Evolutionary conservation across 1,284 basidiomycete genomes (phyloP), one percentile per base, ranked within the genome.

Genomic region (Pisolithus thermaeus): DNA sequence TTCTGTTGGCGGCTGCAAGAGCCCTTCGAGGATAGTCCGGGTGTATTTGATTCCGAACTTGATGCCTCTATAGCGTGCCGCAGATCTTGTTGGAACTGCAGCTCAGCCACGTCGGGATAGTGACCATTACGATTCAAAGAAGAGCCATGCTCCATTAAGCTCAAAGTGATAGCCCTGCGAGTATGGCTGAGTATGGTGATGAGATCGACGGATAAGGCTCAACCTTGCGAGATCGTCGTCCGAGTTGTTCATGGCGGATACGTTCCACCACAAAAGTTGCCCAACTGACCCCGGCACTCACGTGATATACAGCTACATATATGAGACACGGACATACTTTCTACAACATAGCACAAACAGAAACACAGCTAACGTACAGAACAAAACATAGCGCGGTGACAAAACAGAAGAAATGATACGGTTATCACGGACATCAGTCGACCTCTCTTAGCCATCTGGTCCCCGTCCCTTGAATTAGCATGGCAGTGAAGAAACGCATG

Each of bases 91-190:
- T 71, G 62, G 51, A 74, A 77, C 28, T 58, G 66, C 9, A 59
- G 59, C 23, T 76, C 75, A 7, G 70, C 66, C 14, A 70, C 68
- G 18, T 76, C 71, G 65, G 1, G 50, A 49, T 45, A 48, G 35
- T 47, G 42, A 36, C 14, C 42, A 62, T 64, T 12, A 35, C 16
- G 3, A 14, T 35, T 14, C 32, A 35, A 14, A 14, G 32, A 14
- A 35, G 32, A 14, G 11, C 32, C 32, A 35, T 53, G 23, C 4
- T 53, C 52, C 56, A 51, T 52, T 11, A 80, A 59, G 57, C 78
- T 79, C 46, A 78, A 56, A 28, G 72, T 71, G 47, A 79, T 75
- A 3, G 76, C 76, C 59, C 78, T 81, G 52, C 32, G 44, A 25
- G n/a, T 42, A 55, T 39, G 43, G 38, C 8, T 44, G 12, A 30